Evolutionary conservation across 345 rosid genomes (phyloP), one percentile per base, ranked within the genome.

Genomic region (Lepidium aucheri): DNA sequence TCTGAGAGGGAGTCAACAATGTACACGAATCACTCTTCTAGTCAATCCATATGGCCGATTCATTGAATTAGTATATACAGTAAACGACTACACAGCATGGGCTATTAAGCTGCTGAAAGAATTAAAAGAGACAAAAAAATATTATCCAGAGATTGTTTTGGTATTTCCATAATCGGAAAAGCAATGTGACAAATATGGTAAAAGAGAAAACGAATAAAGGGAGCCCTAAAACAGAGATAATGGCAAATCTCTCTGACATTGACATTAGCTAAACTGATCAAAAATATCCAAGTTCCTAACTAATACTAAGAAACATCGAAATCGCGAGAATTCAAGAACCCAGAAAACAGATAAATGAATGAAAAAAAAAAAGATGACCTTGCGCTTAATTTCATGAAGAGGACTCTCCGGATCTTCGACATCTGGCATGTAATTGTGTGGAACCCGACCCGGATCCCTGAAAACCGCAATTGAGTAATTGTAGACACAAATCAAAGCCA

Each of bases 391-490:
- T 86, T 91, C 98, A 40, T 85, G 90, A 33, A 91, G 68, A 61
- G 90, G 82, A 67, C 72, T 73, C 54, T 80, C 67, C 7, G 84
- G 70, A 61, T 84, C 96, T 79, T 91, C 96, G 35, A 89, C 59
- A 49, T 89, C 92, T 7, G 98, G 98, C 82, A 76, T 54, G 82
- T 81, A 91, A 53, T 75, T 63, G 45, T 65, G 34, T 8, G 95
- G 95, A 56, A 91, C 96, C 72, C 90, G 78, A 65, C 96, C 96
- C 66, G 98, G 96, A 86, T 91, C 95, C 72, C 83, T 81, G 68
- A 70, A 58, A 76, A 85, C 77, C 54, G 96, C 84, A 60, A 75
- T 57, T 65, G 65, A 60, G 75, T 91, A 91, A 75, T 72, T 89
- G 54, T 70, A 75, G 0, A 81, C 49, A 73, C 88, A 91, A 83